Percentiles rank a stretch among this genome's conserved stretches.
These are phyloP conservation scores for Hermanozyma aechmeae DNA, from an alignment of 805 yeast species.

Conservation along the genomic window DNA sequence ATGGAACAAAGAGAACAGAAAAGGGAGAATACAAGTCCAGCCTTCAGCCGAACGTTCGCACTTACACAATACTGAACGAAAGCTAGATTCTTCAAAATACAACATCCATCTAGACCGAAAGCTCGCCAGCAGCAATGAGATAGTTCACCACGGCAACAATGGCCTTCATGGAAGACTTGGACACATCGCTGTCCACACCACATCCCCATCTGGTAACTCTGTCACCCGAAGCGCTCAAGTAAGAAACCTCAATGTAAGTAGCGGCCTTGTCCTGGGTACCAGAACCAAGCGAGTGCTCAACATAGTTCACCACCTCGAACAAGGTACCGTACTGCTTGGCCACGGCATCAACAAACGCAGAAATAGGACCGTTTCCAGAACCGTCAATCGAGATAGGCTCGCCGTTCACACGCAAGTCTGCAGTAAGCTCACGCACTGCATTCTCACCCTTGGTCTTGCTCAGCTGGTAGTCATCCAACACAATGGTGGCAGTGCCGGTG, in stretches of 20 bases:
- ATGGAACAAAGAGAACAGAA: too few species aligned
- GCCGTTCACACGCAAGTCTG: conserved; percentile 11
- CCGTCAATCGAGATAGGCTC: conserved; percentile 36
- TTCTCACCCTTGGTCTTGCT: conserved; percentile 11
- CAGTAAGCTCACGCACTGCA: conserved; percentile 13
- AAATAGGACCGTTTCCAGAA: conserved; percentile 72
- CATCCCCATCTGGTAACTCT: conserved; percentile 32
- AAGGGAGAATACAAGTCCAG: too few species aligned
- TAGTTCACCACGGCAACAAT: conserved; percentile 16
- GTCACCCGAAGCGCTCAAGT: conserved; percentile 21
- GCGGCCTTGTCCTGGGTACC: conserved; percentile 71
- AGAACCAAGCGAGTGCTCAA: conserved; percentile 65
- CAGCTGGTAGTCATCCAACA: conserved; percentile 16
- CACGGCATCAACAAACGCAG: conserved; percentile 61
- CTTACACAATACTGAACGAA: too few species aligned
- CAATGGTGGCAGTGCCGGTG: conserved; percentile 8
- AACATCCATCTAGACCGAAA: conserved; percentile 10
- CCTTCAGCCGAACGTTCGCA: too few species aligned
- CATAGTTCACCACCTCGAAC: conserved; percentile 57
- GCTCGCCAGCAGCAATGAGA: conserved; percentile 19
- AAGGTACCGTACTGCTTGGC: conserved; percentile 40
- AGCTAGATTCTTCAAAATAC: too few species aligned
- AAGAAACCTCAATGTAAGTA: conserved; percentile 52
- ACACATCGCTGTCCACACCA: conserved; percentile 34
- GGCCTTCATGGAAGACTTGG: conserved; percentile 30